phyloP scores from a whole-genome alignment of 2,329 filamentous ascomycete genomes.

The Fusarium torulosum region DNA sequence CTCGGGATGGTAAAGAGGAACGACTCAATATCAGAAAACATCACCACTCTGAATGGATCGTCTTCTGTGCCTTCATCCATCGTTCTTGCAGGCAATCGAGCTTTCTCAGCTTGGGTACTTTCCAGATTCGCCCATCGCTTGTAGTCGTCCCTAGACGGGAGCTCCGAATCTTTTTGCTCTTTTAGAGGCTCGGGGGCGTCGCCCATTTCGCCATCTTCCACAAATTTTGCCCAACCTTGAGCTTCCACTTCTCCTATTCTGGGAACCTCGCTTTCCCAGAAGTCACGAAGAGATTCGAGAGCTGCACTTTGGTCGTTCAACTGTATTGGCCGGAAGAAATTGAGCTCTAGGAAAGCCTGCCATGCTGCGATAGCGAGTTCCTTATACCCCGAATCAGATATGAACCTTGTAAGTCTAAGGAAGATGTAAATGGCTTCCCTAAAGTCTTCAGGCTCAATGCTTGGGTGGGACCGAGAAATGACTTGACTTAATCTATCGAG shows the following conservation, averaged over 20 bases:
- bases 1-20: slow-evolving; percentile 68
- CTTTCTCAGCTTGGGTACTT: slow-evolving; percentile 57
- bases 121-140: slow-evolving; percentile 69
- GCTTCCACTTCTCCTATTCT: slow-evolving; percentile 81
- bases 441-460: slow-evolving; percentile 17
- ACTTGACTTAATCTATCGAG: slow-evolving; percentile 60
- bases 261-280: slow-evolving; percentile 88
- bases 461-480: slow-evolving; percentile 17
- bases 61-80: slow-evolving; percentile 81
- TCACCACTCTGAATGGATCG: slow-evolving; percentile 84
- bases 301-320: slow-evolving; percentile 44
- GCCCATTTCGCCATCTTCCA: slow-evolving; percentile 51
- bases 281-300: slow-evolving; percentile 70
- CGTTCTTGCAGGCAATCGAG: slow-evolving; percentile 76
- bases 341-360: slow-evolving; percentile 84
- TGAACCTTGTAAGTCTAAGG: slow-evolving; percentile 78
- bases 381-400: slow-evolving; percentile 80
- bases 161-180: slow-evolving; percentile 17
- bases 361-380: slow-evolving; percentile 84
- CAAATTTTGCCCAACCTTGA: slow-evolving; percentile 75
- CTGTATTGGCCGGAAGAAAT: slow-evolving; percentile 68
- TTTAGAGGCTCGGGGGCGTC: slow-evolving; percentile 57
- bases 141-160: slow-evolving; percentile 59
- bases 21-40: slow-evolving; percentile 80
- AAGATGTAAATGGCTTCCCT: slow-evolving; percentile 73